phyloP scores from a whole-genome alignment of 2,329 filamentous ascomycete species.

The Knoxdaviesia capensis region DNA sequence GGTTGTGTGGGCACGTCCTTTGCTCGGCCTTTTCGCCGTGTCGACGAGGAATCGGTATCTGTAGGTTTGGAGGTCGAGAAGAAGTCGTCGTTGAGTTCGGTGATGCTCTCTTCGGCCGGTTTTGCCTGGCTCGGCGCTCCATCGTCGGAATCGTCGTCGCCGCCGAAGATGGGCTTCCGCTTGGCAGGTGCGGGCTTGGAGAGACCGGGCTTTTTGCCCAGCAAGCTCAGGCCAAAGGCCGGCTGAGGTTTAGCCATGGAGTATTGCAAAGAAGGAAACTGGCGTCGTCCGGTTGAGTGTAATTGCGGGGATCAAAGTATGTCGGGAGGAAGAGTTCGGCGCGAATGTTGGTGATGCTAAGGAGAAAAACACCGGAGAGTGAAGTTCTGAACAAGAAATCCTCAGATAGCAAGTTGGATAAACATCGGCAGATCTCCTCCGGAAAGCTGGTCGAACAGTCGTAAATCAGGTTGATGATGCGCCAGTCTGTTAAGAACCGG shows the following conservation, averaged over 20 bases:
- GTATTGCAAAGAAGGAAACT: background rate
- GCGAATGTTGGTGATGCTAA: no score
- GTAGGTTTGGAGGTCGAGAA: background rate
- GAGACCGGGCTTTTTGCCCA: constrained; percentile 33
- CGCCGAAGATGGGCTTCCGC: constrained; percentile 37
- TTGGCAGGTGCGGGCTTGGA: constrained; percentile 28
- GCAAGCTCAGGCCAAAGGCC: constrained; percentile 27
- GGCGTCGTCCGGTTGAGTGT: background rate
- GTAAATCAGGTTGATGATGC: no score
- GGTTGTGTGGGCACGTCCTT: background rate
- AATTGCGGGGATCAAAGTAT: background rate
- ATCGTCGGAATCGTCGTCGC: constrained; percentile 35
- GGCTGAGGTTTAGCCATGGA: no score
- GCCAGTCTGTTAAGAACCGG: no score
- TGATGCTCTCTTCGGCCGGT: constrained; percentile 39
- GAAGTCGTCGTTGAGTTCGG: constrained; percentile 28
- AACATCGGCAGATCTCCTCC: no score
- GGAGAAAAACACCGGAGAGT: no score
- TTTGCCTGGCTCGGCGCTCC: constrained; percentile 16
- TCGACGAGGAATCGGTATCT: constrained; percentile 6
- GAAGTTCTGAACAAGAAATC: no score
- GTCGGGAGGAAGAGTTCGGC: no score
- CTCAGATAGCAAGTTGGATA: no score
- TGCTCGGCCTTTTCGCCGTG: constrained; percentile 10
- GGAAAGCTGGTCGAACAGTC: no score